phyloP scores from a whole-genome alignment of 1,284 basidiomycete genomes.

The Cryptococcus floricola region DNA sequence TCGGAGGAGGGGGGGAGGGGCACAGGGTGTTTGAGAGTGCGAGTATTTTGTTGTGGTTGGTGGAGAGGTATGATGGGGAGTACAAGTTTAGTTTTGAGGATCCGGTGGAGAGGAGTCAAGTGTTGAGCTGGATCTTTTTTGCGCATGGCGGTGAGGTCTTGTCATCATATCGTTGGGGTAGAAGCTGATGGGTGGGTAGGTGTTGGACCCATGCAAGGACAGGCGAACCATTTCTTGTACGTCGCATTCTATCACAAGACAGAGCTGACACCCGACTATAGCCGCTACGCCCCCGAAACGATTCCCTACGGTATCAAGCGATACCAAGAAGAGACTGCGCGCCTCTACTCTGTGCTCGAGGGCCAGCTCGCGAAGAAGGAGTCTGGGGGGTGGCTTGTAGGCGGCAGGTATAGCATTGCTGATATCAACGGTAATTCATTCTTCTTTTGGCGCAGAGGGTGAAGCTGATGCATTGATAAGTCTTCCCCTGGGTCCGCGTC shows the following conservation, averaged over 20 bases:
- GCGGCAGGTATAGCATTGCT: constrained; percentile 62
- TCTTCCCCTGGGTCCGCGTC: constrained; percentile 54
- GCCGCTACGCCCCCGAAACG: constrained; percentile 48
- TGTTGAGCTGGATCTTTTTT: constrained; percentile 77
- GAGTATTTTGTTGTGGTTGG: constrained; percentile 64
- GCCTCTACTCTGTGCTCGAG: constrained; percentile 72
- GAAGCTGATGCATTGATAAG: constrained; percentile 4
- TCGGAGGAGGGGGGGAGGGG: constrained; percentile 48
- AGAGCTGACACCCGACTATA: background rate
- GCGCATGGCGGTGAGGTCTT: constrained; percentile 46
- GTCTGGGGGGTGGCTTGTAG: constrained; percentile 58
- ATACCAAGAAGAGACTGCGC: constrained; percentile 70
- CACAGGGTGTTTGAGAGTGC: constrained; percentile 66
- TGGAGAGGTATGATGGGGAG: constrained; percentile 57
- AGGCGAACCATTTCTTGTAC: constrained; percentile 53
- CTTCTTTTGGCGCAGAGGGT: background rate
- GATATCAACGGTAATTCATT: constrained; percentile 45
- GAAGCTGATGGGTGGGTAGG: constrained; percentile 6
- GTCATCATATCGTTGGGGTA: background rate
- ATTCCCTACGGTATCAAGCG: constrained; percentile 55
- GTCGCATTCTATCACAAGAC: background rate
- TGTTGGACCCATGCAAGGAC: constrained; percentile 54
- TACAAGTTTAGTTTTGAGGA: constrained; percentile 57
- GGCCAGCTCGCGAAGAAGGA: constrained; percentile 55
- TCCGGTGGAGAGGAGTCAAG: constrained; percentile 54